Conservation (phyloP, 192 early-diverging fungal genomes). For the Geosiphon pyriformis region DNA sequence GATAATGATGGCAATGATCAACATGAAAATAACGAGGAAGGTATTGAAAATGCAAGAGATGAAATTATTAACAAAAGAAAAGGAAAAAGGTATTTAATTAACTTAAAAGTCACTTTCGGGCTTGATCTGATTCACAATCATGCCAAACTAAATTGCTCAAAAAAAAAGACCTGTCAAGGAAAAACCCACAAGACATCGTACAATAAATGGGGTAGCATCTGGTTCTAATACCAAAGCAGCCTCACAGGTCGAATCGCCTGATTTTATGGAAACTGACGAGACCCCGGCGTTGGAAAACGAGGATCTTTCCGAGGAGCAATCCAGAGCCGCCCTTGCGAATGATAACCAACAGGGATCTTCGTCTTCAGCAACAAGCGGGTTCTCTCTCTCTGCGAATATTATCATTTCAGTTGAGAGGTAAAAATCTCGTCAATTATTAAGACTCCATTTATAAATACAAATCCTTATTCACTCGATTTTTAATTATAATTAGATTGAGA, state of each 20-base stretch:
- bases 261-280: too few relatives aligned
- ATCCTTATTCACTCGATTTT: neutral
- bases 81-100: too few relatives aligned
- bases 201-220: too few relatives aligned
- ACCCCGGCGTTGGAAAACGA: too few relatives aligned
- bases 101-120: neutral
- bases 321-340: neutral
- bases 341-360: neutral
- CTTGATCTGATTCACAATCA: neutral
- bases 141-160: neutral
- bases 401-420: too few relatives aligned
- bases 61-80: too few relatives aligned
- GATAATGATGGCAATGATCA: neutral
- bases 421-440: neutral
- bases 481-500: slow-evolving; percentile 24
- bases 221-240: too few relatives aligned
- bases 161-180: neutral
- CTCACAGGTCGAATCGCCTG: too few relatives aligned
- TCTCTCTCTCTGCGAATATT: neutral
- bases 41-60: too few relatives aligned
- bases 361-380: neutral
- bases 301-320: neutral
- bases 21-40: too few relatives aligned
- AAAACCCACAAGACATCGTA: neutral
- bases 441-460: neutral